phyloP scores from a whole-genome alignment of 1,139 yeast genomes.

The Candida tetrigidarum region DNA sequence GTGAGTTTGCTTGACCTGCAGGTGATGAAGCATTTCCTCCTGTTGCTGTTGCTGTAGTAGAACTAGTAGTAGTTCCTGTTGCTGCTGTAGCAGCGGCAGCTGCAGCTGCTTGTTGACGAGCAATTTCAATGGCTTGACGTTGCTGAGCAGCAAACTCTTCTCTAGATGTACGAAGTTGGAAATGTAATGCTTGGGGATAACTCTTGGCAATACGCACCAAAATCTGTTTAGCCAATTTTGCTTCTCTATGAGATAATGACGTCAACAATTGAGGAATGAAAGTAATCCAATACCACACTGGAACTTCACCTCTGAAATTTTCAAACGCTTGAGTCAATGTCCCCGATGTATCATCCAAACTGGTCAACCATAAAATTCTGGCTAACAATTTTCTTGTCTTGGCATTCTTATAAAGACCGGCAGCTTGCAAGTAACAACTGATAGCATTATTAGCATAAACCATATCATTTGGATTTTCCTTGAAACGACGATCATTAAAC shows the following conservation, averaged over 20 bases:
- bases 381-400: slow-evolving; percentile 89
- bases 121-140: slow-evolving; percentile 69
- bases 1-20: slow-evolving; percentile 10
- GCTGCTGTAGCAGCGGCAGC: slow-evolving; percentile 30
- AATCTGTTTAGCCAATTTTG: slow-evolving; percentile 83
- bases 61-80: slow-evolving; percentile 21
- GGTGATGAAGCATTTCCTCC: slow-evolving; percentile 8
- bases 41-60: too few species aligned
- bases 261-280: slow-evolving; percentile 94
- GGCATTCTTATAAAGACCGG: slow-evolving; percentile 92
- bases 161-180: slow-evolving; percentile 91
- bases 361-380: slow-evolving; percentile 89
- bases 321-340: slow-evolving; percentile 88
- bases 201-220: slow-evolving; percentile 92
- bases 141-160: slow-evolving; percentile 92
- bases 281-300: slow-evolving; percentile 99
- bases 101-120: slow-evolving; percentile 25
- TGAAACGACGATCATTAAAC: slow-evolving; percentile 87
- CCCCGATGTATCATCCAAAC: slow-evolving; percentile 86
- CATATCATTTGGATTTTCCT: slow-evolving; percentile 82
- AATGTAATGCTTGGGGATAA: slow-evolving; percentile 96
- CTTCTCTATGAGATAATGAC: slow-evolving; percentile 89
- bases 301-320: slow-evolving; percentile 92
- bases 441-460: slow-evolving; percentile 92
- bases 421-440: slow-evolving; percentile 96